Percentiles rank a stretch among this genome's conserved stretches.
phyloP scores from a whole-genome alignment of 139 green algal species.

The Chlamydomonas sp. region DNA sequence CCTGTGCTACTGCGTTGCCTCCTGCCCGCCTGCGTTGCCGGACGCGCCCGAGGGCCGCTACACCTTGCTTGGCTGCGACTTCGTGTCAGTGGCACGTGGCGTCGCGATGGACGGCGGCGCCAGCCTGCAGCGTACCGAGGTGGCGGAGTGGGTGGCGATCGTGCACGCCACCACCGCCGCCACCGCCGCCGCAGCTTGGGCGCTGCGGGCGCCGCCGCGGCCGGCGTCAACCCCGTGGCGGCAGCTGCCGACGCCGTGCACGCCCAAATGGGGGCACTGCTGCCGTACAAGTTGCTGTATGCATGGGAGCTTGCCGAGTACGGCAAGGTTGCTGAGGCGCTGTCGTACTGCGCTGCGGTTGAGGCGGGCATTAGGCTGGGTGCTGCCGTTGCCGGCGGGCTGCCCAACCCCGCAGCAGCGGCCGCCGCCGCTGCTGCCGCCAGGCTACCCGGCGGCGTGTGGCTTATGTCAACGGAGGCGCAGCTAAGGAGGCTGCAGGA shows the following conservation, averaged over 20 bases:
- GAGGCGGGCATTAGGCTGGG: background rate
- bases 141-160: conserved; percentile 73
- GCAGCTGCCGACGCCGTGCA: background rate
- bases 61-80: background rate
- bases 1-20: conserved; percentile 33
- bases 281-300: conserved; percentile 50
- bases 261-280: conserved; percentile 6
- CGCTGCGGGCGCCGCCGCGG: background rate
- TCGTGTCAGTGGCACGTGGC: background rate
- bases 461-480: conserved; percentile 17
- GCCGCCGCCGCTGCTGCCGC: background rate
- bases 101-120: conserved; percentile 47
- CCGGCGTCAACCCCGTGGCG: background rate
- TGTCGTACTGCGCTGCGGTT: conserved; percentile 40
- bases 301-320: conserved; percentile 41
- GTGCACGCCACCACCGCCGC: background rate
- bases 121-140: conserved; percentile 77
- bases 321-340: conserved; percentile 37
- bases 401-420: too few species aligned
- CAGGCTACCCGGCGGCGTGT: conserved; percentile 1
- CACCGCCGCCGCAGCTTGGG: background rate
- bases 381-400: background rate
- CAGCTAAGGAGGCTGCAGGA: conserved; percentile 29
- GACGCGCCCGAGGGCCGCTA: conserved; percentile 20
- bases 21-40: conserved; percentile 12